These are phyloP conservation scores for Nitzschia inconspicua DNA, from an alignment of 108 stramenopile species.

Conservation along the genomic window DNA sequence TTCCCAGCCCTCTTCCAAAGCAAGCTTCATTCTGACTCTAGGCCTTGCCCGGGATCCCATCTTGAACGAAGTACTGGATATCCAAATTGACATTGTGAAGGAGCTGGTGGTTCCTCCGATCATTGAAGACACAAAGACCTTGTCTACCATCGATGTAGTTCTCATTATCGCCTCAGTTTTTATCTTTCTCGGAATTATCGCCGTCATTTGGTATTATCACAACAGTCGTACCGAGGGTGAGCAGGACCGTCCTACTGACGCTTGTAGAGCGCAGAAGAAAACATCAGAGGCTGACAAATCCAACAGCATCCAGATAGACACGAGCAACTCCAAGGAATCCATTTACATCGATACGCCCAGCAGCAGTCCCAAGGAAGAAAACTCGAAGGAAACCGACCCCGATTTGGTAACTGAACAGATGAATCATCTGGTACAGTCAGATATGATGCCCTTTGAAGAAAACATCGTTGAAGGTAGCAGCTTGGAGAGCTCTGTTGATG, in stretches of 20 bases:
- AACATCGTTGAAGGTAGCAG: constrained; percentile 9
- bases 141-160: constrained; percentile 34
- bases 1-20: constrained; percentile 22
- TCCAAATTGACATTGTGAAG: constrained; percentile 4
- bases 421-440: neutral
- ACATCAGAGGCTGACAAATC: constrained; percentile 1
- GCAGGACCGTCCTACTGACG: neutral
- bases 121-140: neutral
- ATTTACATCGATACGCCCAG: neutral
- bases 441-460: neutral
- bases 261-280: neutral
- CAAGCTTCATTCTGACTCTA: constrained; percentile 10
- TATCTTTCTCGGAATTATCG: constrained; percentile 30
- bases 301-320: neutral
- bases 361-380: neutral
- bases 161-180: constrained; percentile 26
- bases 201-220: constrained; percentile 20
- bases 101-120: neutral
- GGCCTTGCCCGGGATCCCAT: constrained; percentile 9
- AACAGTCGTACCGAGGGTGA: constrained; percentile 15
- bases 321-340: neutral
- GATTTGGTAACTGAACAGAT: neutral
- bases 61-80: constrained; percentile 6
- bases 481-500: constrained; percentile 11
- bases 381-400: neutral